phyloP scores from a whole-genome alignment of 2,329 filamentous ascomycete genomes.

The Pleomassaria siparia region DNA sequence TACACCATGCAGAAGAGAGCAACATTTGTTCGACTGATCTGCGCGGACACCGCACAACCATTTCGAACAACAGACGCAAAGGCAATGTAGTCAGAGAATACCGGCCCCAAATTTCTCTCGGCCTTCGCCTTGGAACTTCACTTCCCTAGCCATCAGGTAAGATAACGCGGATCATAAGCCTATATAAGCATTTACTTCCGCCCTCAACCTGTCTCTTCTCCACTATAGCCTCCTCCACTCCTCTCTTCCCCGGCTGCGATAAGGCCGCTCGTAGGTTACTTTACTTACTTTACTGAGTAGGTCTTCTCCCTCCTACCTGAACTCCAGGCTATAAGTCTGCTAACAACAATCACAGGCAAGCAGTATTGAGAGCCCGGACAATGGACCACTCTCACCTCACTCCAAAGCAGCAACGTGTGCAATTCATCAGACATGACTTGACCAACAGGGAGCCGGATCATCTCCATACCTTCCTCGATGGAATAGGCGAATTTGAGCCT shows the following conservation, averaged over 20 bases:
- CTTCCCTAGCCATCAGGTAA: neutral
- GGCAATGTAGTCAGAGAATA: neutral
- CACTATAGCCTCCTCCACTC: neutral
- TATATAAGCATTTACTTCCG: neutral
- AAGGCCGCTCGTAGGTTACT: neutral
- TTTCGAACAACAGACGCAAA: neutral
- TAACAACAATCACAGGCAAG: neutral
- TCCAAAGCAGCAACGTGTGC: constrained; percentile 29
- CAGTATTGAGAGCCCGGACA: neutral
- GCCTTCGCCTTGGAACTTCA: neutral
- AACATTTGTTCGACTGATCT: too few relatives aligned
- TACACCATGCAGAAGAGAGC: too few relatives aligned
- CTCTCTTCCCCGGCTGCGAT: too few relatives aligned
- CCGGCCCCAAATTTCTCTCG: neutral
- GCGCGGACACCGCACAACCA: neutral
- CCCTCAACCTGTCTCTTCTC: neutral
- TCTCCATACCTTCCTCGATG: constrained; percentile 29
- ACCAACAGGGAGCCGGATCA: constrained; percentile 24
- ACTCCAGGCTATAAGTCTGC: neutral
- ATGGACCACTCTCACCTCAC: constrained; percentile 17
- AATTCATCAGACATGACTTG: constrained; percentile 31
- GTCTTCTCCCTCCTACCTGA: neutral
- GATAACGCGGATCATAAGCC: neutral
- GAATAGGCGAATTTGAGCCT: constrained; percentile 28
- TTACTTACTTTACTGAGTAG: neutral